These are phyloP conservation scores for Silene conica DNA, from an alignment of 148 eudicot species.

Conservation along the genomic window DNA sequence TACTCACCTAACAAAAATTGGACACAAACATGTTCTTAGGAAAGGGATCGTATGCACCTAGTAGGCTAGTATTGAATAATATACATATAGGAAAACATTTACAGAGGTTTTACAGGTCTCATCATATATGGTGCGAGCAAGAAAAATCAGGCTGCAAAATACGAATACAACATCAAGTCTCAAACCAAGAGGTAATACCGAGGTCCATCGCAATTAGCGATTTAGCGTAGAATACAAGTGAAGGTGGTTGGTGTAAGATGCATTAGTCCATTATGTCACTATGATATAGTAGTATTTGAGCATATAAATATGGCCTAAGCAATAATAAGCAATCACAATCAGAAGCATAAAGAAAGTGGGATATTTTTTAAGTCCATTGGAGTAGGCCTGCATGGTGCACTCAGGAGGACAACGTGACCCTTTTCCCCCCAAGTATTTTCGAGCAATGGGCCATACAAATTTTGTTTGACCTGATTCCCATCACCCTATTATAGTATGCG, in stretches of 20 bases:
- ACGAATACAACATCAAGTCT: neutral
- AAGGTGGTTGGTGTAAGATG: neutral
- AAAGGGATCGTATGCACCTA: too few relatives aligned
- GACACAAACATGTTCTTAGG: too few relatives aligned
- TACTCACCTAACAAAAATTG: too few relatives aligned
- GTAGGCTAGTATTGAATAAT: too few relatives aligned
- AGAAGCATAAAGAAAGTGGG: conserved; percentile 16
- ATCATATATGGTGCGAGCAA: too few relatives aligned
- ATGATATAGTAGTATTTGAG: neutral
- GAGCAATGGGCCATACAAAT: conserved; percentile 17
- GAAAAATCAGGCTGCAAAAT: too few relatives aligned
- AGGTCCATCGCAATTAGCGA: neutral
- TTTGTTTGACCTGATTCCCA: conserved; percentile 13
- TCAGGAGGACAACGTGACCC: conserved; percentile 22
- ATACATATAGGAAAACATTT: too few relatives aligned
- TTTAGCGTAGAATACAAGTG: neutral
- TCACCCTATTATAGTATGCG: neutral
- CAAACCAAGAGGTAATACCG: neutral
- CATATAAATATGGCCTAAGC: conserved; percentile 4
- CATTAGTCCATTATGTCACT: conserved; percentile 12
- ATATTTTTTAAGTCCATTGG: neutral
- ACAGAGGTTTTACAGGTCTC: too few relatives aligned
- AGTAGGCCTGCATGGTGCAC: conserved; percentile 25
- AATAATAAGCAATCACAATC: conserved; percentile 6
- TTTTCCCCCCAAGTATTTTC: conserved; percentile 7